phyloP scores from a whole-genome alignment of 169 alveolate species.

The Ichthyophthirius multifiliis region DNA sequence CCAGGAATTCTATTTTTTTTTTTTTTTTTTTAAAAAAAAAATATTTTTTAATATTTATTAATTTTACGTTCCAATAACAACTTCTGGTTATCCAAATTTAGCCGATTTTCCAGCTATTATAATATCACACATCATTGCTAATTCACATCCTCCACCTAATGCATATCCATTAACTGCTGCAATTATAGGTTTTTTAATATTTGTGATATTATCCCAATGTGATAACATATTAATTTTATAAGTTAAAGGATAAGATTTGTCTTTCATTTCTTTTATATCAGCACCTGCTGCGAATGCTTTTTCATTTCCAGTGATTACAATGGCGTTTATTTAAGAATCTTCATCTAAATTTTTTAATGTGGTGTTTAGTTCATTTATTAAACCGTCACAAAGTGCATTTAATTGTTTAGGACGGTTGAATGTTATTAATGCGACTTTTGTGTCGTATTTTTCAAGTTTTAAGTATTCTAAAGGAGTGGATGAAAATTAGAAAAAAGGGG shows the following conservation, averaged over 20 bases:
- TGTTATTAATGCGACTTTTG: conserved; percentile 61
- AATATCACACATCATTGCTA: conserved; percentile 89
- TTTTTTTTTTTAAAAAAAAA: neutral
- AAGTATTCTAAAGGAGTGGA: conserved; percentile 40
- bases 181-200: conserved; percentile 71
- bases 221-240: conserved; percentile 42
- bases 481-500: no score
- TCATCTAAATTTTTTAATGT: conserved; percentile 55
- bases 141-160: conserved; percentile 89
- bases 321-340: conserved; percentile 67
- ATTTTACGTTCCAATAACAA: conserved; percentile 54
- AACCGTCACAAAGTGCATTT: conserved; percentile 85
- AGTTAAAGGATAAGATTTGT: conserved; percentile 44
- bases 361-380: conserved; percentile 70
- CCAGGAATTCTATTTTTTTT: conserved; percentile 70
- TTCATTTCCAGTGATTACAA: conserved; percentile 87
- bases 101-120: conserved; percentile 85
- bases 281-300: conserved; percentile 92
- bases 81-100: conserved; percentile 89
- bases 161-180: conserved; percentile 90
- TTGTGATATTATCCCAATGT: conserved; percentile 64
- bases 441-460: conserved; percentile 21
- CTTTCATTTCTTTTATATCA: conserved; percentile 88
- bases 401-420: conserved; percentile 84
- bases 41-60: neutral